Evolutionary conservation across 768 basidiomycete species (phyloP), one percentile per base, ranked within the genome.

Genomic region (Pleurotus ostreatus): DNA sequence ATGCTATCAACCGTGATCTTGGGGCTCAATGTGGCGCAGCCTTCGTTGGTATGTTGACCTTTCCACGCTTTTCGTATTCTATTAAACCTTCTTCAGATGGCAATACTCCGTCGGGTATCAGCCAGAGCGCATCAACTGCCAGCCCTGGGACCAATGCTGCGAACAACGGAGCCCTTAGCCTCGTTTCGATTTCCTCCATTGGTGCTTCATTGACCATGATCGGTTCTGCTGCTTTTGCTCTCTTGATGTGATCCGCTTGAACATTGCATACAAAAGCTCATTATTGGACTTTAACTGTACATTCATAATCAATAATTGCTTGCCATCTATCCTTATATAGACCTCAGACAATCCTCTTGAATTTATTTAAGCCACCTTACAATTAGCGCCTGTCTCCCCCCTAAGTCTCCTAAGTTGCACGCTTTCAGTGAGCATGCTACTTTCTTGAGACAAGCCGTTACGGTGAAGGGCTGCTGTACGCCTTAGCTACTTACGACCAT

Each of bases 21-120:
- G 68, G 75, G 53, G 45, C 57, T 0, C 62, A 76, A 57, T 86
- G 85, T 59, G 83, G 84, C 11, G 62, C 79, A 43, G 68, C 70
- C 11, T 86, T 85, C 68, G 78, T 71, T 46, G 71, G 83, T 85
- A 64, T 57, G 78, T 67, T 9, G 37, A 9, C 15, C 7, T 13
- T 12, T 41, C 43, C 59, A 13, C 22, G 3, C 53, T 44, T 55
- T 34, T 22, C 41, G 15, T 9, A 30, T 38, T 15, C 44, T n/a
- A 49, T 46, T 16, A 30, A 34, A 26, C 40, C 30, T 37, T 41
- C 38, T 55, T 26, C 51, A 78, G 78, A 79, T 61, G 76, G 76
- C 9, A 59, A 59, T 1, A 68, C 65, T 0, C 76, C 77, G 7
- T 61, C 72, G 1, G 67, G 64, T 18, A 73, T 79, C 45, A 47